Conservation (phyloP, 2,329 filamentous ascomycete species). For the Fusarium paranaense region DNA sequence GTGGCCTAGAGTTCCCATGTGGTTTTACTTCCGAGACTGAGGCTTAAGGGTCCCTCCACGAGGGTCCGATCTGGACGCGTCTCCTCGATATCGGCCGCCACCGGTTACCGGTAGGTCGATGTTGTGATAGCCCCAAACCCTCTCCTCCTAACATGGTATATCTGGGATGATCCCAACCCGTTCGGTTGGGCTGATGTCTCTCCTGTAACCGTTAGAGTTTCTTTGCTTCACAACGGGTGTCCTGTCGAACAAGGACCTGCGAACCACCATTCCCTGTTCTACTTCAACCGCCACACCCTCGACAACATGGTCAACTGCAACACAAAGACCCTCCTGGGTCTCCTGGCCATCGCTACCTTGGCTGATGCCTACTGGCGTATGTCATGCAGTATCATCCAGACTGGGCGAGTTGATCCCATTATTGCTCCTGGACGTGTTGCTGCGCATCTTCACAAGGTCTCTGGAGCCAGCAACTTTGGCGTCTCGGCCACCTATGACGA, state of each 20-base stretch:
- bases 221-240: constrained; percentile 3
- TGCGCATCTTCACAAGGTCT: constrained; percentile 38
- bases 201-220: not conserved
- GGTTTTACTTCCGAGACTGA: constrained; percentile 12
- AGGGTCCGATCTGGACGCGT: constrained; percentile 9
- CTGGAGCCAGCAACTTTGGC: constrained; percentile 39
- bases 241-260: constrained; percentile 18
- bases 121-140: constrained; percentile 2
- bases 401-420: constrained; percentile 37
- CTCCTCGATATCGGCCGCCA: not conserved
- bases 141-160: constrained; percentile 9
- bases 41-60: constrained; percentile 3
- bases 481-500: constrained; percentile 20
- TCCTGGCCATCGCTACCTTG: constrained; percentile 19
- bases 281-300: constrained; percentile 1
- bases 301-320: constrained; percentile 26
- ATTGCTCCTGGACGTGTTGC: constrained; percentile 33
- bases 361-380: constrained; percentile 40
- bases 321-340: constrained; percentile 9
- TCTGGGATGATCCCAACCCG: constrained; percentile 24
- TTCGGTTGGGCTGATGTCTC: not conserved
- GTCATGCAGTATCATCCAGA: constrained; percentile 40
- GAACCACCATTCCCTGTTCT: constrained; percentile 14
- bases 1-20: constrained; percentile 17
- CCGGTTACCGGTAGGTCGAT: not conserved